Conservation (phyloP, 2,329 filamentous ascomycete species). For the Pseudogymnoascus sp. region DNA sequence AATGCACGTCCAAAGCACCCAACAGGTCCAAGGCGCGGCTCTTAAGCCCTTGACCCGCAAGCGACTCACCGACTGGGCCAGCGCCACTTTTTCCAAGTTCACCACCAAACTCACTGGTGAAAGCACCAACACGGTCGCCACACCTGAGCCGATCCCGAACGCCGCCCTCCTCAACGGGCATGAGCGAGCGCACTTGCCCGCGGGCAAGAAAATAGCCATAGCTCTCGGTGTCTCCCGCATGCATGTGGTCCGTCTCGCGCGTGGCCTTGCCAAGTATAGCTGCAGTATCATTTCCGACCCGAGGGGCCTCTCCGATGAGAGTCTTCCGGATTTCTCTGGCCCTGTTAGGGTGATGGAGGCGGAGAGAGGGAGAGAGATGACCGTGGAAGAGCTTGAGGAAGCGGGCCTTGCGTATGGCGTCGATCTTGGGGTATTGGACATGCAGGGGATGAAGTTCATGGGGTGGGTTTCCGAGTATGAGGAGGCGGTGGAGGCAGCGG, state of each 20-base stretch:
- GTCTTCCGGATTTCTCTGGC: not conserved
- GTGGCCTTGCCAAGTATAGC: not conserved
- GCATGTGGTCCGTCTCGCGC: not conserved
- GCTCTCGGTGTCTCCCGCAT: not conserved
- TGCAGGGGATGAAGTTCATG: not conserved
- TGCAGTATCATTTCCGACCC: not conserved
- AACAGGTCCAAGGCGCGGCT: not conserved
- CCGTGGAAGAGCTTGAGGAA: not conserved
- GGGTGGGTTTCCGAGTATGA: not conserved
- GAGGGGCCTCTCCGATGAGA: not conserved
- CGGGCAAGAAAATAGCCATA: not conserved
- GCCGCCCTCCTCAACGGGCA: not conserved
- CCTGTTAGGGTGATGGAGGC: not conserved
- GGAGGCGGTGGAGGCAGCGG: not conserved
- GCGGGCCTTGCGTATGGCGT: not conserved
- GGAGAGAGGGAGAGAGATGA: not conserved
- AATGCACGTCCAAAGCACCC: not conserved
- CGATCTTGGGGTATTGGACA: not conserved
- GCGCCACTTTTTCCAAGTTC: not conserved
- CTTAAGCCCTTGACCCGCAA: not conserved
- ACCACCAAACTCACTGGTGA: not conserved
- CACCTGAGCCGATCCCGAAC: not conserved
- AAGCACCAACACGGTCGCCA: not conserved
- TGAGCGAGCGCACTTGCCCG: not conserved
- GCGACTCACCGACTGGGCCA: not conserved